Evolutionary conservation across 371 early-diverging fungal species (phyloP), one percentile per base, ranked within the genome.

Genomic region (Funneliformis caledonium): DNA sequence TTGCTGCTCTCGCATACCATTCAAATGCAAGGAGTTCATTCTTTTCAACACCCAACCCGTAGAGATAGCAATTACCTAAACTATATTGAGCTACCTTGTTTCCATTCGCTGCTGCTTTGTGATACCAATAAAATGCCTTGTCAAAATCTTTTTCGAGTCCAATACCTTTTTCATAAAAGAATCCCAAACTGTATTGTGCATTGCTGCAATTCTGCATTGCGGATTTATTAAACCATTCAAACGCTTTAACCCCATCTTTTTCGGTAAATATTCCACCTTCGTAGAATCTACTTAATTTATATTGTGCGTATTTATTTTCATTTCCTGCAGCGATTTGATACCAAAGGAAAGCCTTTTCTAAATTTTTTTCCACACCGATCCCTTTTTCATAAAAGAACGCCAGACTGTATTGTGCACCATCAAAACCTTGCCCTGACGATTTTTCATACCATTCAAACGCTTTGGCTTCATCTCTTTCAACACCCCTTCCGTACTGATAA

Each of bases 401-500:
- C 37, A 37, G 37, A 37, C 37, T 37, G 37, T 37, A 37, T 37
- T 37, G 37, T 37, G 37, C 72, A 6, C 72, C 45, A 11, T 8
- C 10, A 56, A 37, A 31, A 4, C 74, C 74, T 5, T 10, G 22
- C 7, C 26, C 52, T 3, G 74, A 50, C 8, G 74, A 16, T 31
- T 74, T 56, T 74, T 19, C 6, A 26, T 26, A 74, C 14, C 59
- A 56, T 16, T 22, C 12, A 74, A 52, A 56, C 11, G 74, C 74
- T 74, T 56, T 48, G 12, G 10, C 1, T 12, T 56, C 74, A 56
- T 74, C 74, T 56, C 56, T 48, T n/a, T 37, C 19, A 7, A 56
- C 52, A 8, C 74, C 74, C 5, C 22, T 52, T 56, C 74, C 74
- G 31, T 52, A 50, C n/a, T 26, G 19, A 74, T 22, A 74, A 33